Conservation (phyloP, 164 flowering plant genomes). For the grape (Vitis vinifera) region ASM3070453v1 NC_081807.1:17476001-17476500, state of each 20-base stretch:
- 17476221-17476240: not conserved
- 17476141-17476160: not conserved
- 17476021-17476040: slow-evolving; percentile 7
- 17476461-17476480: slow-evolving; percentile 12
- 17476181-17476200: not conserved
- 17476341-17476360: not conserved
- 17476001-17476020: slow-evolving; percentile 2
- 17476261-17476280: not conserved
- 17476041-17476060: not conserved
- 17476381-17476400: not conserved
- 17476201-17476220: not conserved
- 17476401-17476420: slow-evolving; percentile 1
- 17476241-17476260: not conserved
- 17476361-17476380: slow-evolving; percentile 8
- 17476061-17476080: slow-evolving; percentile 11
- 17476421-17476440: not conserved
- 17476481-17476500: not conserved
- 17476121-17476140: not conserved
- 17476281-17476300: not conserved
- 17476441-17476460: slow-evolving; percentile 12
- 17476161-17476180: not conserved
- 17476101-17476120: slow-evolving; percentile 8
- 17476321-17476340: slow-evolving; percentile 10
- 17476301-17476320: not conserved
- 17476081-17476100: slow-evolving; percentile 20